Percentiles rank a stretch among this genome's conserved stretches.
Conservation (phyloP, 177 flowering plant species). For the Vitis hybrid region DNA sequence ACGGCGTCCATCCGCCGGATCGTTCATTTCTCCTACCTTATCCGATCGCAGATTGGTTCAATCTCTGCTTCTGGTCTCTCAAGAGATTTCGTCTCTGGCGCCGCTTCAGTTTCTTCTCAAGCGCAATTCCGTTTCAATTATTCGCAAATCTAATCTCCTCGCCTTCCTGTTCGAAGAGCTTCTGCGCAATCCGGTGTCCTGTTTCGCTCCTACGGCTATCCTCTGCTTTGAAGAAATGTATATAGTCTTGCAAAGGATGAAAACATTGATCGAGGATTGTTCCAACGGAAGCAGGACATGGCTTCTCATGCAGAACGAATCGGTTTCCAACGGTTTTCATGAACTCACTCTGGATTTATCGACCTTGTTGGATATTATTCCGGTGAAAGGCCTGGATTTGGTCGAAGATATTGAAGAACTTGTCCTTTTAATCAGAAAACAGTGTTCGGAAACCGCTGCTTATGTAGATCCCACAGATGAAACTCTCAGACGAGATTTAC, state of each 20-base stretch:
- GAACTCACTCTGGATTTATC: conserved; percentile 59
- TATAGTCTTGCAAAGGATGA: conserved; percentile 58
- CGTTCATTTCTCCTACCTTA: conserved; percentile 57
- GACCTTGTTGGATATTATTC: conserved; percentile 71
- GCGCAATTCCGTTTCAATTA: conserved; percentile 41
- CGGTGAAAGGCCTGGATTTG: conserved; percentile 35
- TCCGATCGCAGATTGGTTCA: conserved; percentile 42
- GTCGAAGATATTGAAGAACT: conserved; percentile 60
- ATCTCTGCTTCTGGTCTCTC: conserved; percentile 47
- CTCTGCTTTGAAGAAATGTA: conserved; percentile 74
- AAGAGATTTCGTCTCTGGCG: conserved; percentile 42
- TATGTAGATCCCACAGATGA: conserved; percentile 39
- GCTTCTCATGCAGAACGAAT: conserved; percentile 49
- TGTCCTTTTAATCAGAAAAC: conserved; percentile 50
- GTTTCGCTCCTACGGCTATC: conserved; percentile 36
- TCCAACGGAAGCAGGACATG: conserved; percentile 54
- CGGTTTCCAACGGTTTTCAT: conserved; percentile 48
- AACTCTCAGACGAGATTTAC: conserved; percentile 36
- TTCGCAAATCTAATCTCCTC: conserved; percentile 53
- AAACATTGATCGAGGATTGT: conserved; percentile 54
- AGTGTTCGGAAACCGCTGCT: conserved; percentile 32
- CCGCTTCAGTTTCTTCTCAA: conserved; percentile 40
- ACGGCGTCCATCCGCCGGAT: conserved; percentile 54
- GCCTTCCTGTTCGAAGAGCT: conserved; percentile 61
- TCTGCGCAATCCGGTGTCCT: conserved; percentile 15